Base-by-base conservation (phyloP, 164 flowering plant species). In the Umbilicus rupestris region DNA sequence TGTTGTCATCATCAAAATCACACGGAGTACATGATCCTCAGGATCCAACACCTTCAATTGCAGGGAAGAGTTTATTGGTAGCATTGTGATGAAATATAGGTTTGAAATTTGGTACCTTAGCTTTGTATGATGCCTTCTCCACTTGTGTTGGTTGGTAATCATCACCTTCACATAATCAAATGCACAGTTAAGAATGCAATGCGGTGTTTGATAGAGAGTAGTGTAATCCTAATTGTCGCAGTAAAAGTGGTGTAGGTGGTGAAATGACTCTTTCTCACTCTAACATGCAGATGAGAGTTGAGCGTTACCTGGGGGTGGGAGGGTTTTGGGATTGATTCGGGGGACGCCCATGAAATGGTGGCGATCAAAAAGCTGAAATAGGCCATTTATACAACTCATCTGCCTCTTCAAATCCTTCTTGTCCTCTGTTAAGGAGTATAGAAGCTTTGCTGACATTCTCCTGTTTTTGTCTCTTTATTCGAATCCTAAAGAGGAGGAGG, bases 341-440 rank as follows among this genome's bases (percentile, higher is more conserved):
- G 80, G 80, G 62, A 79, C 73, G 11, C 74, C 63, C 39, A 83
- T 66, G 47, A 83, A 74, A 73, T 86, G 83, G 62, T 80, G 84
- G 58, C 97, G 87, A 70, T 86, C 90, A 66, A 86, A 81, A 60
- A 86, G 67, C 70, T 86, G 91, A 52, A 86, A 76, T 22, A 86
- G 65, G 1, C 88, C 88, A 70, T 75, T 80, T 81, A 86, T 84
- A 72, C 91, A 86, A 6, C 91, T 88, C 64, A 82, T 72, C 64
- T 84, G 86, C 78, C 78, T 84, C 68, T 77, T 73, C 66, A 86
- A 67, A 62, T 77, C 79, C 62, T 72, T 74, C 62, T 77, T 77
- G 17, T 86, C 85, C 30, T 81, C 88, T 57, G 78, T 65, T 31
- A 78, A 37, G 11, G 81, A 59, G 62, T 77, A n/a, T n/a, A 76